Evolutionary conservation across 257 asterid species (phyloP).

Genomic region (Solanum pimpinellifolium): DNA sequence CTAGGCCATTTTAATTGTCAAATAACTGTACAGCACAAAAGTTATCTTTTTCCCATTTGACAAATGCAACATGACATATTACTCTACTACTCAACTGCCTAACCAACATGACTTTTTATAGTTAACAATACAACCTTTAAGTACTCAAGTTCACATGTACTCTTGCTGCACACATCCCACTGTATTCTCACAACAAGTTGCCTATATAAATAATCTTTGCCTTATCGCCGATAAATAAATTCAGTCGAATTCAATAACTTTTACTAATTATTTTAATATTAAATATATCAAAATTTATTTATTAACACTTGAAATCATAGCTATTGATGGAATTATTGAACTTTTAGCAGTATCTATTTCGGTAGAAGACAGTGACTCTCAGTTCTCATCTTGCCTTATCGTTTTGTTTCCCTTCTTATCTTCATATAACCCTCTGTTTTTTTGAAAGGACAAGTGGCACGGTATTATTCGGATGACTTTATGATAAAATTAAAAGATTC

Average conservation of each 20-base stretch:
- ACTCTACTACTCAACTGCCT: not conserved
- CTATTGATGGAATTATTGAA: not conserved
- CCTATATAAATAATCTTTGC: no score
- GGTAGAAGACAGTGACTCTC: not conserved
- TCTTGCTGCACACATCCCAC: not conserved
- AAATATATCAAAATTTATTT: no score
- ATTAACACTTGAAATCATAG: not conserved
- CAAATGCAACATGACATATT: not conserved
- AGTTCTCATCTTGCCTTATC: not conserved
- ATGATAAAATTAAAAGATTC: not conserved
- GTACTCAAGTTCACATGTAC: not conserved
- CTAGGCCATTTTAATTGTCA: not conserved
- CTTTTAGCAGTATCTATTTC: not conserved
- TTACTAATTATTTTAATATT: no score
- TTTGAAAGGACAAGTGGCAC: not conserved
- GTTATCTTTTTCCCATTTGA: not conserved
- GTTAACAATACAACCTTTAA: not conserved
- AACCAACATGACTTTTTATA: not conserved
- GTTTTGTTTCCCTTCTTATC: slow-evolving; percentile 7
- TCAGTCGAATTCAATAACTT: no score
- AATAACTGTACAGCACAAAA: not conserved
- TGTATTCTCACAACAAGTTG: not conserved
- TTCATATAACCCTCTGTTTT: not conserved
- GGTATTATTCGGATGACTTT: not conserved
- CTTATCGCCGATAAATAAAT: no score